Evolutionary conservation across 106 monocot species (phyloP), one percentile per base, ranked within the genome.

Genomic region (Apostasia shenzhenica): DNA sequence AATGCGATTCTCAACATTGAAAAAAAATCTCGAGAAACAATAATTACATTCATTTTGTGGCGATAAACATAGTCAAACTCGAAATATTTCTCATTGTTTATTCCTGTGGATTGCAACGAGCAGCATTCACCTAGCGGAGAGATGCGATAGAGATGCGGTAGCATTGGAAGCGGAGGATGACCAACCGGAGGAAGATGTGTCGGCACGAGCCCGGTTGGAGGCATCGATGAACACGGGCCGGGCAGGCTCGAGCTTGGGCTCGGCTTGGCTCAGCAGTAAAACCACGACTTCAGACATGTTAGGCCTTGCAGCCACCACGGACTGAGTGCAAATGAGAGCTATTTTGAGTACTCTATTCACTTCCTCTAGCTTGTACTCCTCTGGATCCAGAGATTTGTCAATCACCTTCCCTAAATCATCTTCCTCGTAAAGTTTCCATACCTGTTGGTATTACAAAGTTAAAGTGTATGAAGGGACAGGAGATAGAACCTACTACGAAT

Each of bases 251-350:
- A 85, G 3, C 46, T 70, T 11, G 2, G 70, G 54, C 2, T 13
- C 47, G 5, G 42, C 74, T 67, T 73, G 77, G 72, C 75, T 89
- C 56, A 89, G 70, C 64, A 89, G 74, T 61, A 82, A 42, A 3
- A 85, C 63, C 39, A 83, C 78, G 3, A 89, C 85, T 43, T 85
- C 89, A 8, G 85, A 77, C 89, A 89, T 85, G 41, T 81, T 82
- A 40, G 85, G 89, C 70, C 85, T 79, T 54, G 75, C 79, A 57
- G 76, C 59, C 3, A 85, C 89, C 4, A 69, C 59, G 14, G 82
- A 83, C 43, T 89, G 89, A 55, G 85, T 89, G 82, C 89, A 89
- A 50, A 85, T 76, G 0, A 85, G 74, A 57, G 89, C 89, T 68
- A 89, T 84, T 68, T 85, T 66, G 8, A 89, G 72, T 11, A 80